A percentile compares a stretch with the other conserved stretches of the same genome.
These are phyloP conservation scores for Phytophthora pinifolia DNA, from an alignment of 352 stramenopile species.

Conservation along the genomic window DNA sequence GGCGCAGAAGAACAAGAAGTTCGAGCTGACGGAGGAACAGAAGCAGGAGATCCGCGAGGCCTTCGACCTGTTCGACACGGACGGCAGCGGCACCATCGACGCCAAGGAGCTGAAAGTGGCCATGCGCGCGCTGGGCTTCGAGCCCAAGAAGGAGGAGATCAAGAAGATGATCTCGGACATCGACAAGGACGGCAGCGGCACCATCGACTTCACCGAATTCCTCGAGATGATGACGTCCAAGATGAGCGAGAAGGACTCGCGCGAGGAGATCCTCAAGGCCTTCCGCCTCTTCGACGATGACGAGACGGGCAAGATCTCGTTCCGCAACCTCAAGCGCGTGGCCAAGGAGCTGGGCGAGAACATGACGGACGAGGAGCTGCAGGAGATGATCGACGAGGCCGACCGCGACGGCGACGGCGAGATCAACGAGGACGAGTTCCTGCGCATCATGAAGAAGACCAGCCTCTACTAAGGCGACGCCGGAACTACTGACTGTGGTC, in stretches of 20 bases:
- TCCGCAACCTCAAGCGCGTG: slow-evolving; percentile 97
- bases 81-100: slow-evolving; percentile 94
- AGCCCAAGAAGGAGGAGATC: slow-evolving; percentile 98
- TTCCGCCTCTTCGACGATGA: slow-evolving; percentile 98
- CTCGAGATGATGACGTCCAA: slow-evolving; percentile 98
- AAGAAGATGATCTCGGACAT: slow-evolving; percentile 98
- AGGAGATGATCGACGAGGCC: slow-evolving; percentile 98
- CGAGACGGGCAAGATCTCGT: slow-evolving; percentile 96
- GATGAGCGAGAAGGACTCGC: slow-evolving; percentile 96
- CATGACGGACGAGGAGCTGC: slow-evolving; percentile 96
- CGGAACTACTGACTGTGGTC: slow-evolving; percentile 7
- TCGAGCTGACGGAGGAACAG: slow-evolving; percentile 93
- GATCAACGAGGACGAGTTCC: slow-evolving; percentile 97
- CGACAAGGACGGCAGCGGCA: slow-evolving; percentile 93
- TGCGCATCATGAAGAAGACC: slow-evolving; percentile 97
- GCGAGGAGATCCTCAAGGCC: slow-evolving; percentile 97
- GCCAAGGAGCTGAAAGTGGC: slow-evolving; percentile 95
- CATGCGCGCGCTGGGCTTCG: slow-evolving; percentile 96
- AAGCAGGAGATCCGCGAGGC: slow-evolving; percentile 95
- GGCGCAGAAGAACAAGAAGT: slow-evolving; percentile 81
- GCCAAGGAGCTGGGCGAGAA: slow-evolving; percentile 97
- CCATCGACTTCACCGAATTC: slow-evolving; percentile 98
- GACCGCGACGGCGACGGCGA: slow-evolving; percentile 95
- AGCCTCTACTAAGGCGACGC: slow-evolving; percentile 65
- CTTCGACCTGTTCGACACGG: slow-evolving; percentile 98